A percentile compares a stretch with the other conserved stretches of the same genome.
Conservation (phyloP, 2,329 filamentous ascomycete species). For the Ophiostoma angusticollis region DNA sequence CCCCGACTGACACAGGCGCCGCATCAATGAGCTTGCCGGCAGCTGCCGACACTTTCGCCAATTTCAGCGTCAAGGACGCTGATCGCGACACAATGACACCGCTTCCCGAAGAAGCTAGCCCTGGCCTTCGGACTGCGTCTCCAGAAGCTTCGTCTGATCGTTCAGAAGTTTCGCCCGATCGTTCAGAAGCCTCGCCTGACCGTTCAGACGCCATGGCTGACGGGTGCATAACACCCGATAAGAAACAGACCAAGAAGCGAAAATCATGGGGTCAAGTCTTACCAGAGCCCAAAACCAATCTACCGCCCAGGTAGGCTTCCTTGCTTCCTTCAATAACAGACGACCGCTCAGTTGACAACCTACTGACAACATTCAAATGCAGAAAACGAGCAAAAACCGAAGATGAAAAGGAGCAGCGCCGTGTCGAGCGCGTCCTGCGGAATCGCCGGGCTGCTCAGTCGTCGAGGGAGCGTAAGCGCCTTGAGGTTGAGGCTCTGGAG, state of each 20-base stretch:
- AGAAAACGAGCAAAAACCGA: slow-evolving; percentile 98
- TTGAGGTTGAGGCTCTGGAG: slow-evolving; percentile 77
- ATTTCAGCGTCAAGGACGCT: background rate
- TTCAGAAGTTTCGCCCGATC: background rate
- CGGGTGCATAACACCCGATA: slow-evolving; percentile 28
- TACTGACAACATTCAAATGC: too few species aligned
- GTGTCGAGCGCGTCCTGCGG: slow-evolving; percentile 90
- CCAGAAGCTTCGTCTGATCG: background rate
- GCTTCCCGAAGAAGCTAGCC: background rate
- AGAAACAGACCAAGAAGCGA: slow-evolving; percentile 78
- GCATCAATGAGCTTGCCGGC: background rate
- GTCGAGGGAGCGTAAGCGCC: slow-evolving; percentile 82
- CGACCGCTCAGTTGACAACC: background rate
- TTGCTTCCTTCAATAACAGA: background rate
- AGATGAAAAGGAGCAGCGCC: slow-evolving; percentile 95
- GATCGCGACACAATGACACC: slow-evolving; percentile 1
- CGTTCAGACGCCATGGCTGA: slow-evolving; percentile 10
- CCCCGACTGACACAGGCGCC: slow-evolving; percentile 1
- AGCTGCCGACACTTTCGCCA: background rate
- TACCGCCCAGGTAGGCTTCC: slow-evolving; percentile 64
- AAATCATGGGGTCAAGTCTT: slow-evolving; percentile 99
- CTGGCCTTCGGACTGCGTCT: background rate
- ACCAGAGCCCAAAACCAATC: slow-evolving; percentile 89
- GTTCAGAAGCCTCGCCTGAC: background rate
- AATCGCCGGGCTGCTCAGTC: slow-evolving; percentile 95